Conservation (phyloP, 2,329 filamentous ascomycete genomes). For the Fusarium armeniacum region DNA sequence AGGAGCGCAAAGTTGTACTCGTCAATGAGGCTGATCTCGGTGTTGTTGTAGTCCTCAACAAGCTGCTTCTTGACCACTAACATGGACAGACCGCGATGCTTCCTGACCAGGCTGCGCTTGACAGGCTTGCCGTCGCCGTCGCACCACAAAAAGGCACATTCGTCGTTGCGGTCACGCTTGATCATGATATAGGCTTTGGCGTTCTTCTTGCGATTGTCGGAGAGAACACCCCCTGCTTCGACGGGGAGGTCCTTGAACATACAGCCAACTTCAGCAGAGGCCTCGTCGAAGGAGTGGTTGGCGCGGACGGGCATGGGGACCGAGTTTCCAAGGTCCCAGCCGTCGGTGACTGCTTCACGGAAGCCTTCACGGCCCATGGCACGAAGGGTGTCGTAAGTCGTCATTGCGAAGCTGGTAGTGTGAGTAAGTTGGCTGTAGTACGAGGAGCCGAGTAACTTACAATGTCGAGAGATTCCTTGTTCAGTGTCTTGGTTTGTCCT, state of each 20-base stretch:
- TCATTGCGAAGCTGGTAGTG: neutral
- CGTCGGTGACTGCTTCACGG: too few species aligned
- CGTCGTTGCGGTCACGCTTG: neutral
- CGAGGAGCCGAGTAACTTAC: neutral
- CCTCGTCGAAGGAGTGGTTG: neutral
- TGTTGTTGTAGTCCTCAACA: neutral
- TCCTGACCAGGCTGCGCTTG: neutral
- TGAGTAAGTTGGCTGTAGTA: neutral
- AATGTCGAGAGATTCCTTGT: too few species aligned
- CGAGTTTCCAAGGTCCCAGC: neutral
- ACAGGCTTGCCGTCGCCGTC: neutral
- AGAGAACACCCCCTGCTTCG: neutral
- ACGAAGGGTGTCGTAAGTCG: neutral
- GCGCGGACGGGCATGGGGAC: neutral
- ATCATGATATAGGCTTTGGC: conserved; percentile 1
- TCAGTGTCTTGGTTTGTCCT: too few species aligned
- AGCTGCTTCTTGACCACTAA: neutral
- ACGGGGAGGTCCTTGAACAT: neutral
- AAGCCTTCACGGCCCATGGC: too few species aligned
- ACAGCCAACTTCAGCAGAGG: neutral
- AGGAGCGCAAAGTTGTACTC: neutral
- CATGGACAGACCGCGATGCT: neutral
- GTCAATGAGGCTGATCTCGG: neutral
- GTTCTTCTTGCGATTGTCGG: conserved; percentile 1
- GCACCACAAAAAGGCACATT: conserved; percentile 6